Percentiles rank a stretch among this genome's conserved stretches.
Evolutionary conservation across 345 rosid species (phyloP).

Genomic region (Erodium maritimum): DNA sequence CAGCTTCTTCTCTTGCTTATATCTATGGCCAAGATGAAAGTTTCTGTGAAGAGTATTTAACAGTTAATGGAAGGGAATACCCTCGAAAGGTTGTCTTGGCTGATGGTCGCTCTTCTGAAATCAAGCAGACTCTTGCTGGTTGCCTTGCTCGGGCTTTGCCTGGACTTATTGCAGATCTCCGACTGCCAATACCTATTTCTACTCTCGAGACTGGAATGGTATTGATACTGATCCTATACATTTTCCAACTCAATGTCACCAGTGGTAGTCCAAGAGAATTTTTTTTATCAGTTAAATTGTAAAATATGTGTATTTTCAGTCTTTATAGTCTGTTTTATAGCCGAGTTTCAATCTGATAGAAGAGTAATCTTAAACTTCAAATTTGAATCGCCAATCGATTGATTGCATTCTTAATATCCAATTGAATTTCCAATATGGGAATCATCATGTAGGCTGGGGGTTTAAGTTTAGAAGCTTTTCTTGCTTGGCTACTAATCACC

Average conservation of each 20-base stretch:
- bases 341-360: too few species aligned
- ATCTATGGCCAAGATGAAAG: constrained; percentile 76
- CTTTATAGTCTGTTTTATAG: not conserved
- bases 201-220: constrained; percentile 75
- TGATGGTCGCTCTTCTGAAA: constrained; percentile 75
- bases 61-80: constrained; percentile 59
- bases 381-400: not conserved
- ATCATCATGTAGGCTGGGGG: not conserved
- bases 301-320: not conserved
- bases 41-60: constrained; percentile 50
- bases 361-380: not conserved
- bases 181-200: constrained; percentile 54
- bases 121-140: constrained; percentile 62
- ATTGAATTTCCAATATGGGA: not conserved
- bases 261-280: not conserved
- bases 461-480: not conserved
- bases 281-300: not conserved
- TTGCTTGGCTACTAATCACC: not conserved
- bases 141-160: constrained; percentile 78
- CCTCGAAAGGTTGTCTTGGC: constrained; percentile 35
- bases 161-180: constrained; percentile 52
- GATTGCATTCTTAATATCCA: too few species aligned
- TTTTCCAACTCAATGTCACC: not conserved
- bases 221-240: constrained; percentile 8
- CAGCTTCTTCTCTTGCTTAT: constrained; percentile 81